phyloP scores from a whole-genome alignment of 176 grass and related monocot genomes.

The Hordeum marinum region DNA sequence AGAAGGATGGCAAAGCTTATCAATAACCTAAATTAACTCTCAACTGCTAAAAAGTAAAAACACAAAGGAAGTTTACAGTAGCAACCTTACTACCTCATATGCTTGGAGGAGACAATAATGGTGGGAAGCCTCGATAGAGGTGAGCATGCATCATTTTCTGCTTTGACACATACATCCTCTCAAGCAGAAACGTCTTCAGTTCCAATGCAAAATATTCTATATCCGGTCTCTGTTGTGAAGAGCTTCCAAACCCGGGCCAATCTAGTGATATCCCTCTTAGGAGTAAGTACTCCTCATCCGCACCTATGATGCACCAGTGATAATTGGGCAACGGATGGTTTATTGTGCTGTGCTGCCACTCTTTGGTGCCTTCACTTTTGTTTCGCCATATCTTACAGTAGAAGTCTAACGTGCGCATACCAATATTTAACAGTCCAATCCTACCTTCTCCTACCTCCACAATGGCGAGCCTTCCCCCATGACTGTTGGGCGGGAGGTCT shows the following conservation, averaged over 20 bases:
- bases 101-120: constrained; percentile 14
- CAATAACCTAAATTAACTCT: background rate
- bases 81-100: constrained; percentile 25
- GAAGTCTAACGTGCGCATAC: background rate
- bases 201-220: constrained; percentile 32
- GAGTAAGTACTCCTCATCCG: constrained; percentile 15
- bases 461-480: background rate
- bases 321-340: background rate
- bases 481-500: background rate
- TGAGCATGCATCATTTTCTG: background rate
- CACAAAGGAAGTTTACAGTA: background rate
- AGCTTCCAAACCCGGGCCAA: constrained; percentile 4
- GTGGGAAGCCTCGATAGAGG: constrained; percentile 26
- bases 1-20: background rate
- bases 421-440: constrained; percentile 22
- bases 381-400: background rate
- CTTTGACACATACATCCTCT: background rate
- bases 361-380: background rate
- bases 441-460: constrained; percentile 21
- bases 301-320: constrained; percentile 18
- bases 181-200: background rate
- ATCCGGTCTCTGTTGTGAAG: background rate
- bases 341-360: background rate
- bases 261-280: background rate
- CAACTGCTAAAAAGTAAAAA: background rate